These are phyloP conservation scores for Aegilops speltoides DNA, from an alignment of 176 grass and related monocot genomes.

Conservation along the genomic window DNA sequence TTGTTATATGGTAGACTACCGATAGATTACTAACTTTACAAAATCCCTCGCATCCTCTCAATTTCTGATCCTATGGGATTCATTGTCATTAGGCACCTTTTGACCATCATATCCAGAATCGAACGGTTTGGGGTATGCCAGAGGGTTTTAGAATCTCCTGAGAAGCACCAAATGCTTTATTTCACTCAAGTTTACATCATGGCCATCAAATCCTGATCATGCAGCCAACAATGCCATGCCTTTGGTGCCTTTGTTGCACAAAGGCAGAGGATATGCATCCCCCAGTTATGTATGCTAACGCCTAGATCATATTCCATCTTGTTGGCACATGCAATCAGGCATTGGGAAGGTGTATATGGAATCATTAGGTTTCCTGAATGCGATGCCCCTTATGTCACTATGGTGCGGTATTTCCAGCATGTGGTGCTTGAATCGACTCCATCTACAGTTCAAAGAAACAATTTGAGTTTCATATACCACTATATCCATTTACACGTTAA, in stretches of 20 bases:
- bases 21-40: conserved; percentile 39
- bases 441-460: conserved; percentile 43
- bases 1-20: conserved; percentile 35
- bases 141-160: too few relatives aligned
- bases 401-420: conserved; percentile 85
- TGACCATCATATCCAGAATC: not conserved
- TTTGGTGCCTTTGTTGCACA: too few relatives aligned
- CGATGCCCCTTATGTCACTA: conserved; percentile 63
- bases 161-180: too few relatives aligned
- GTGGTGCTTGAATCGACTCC: conserved; percentile 79
- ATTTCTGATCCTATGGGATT: not conserved
- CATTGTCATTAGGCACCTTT: not conserved
- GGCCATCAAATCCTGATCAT: too few relatives aligned
- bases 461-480: not conserved
- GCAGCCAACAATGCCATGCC: too few relatives aligned
- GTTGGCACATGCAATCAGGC: conserved; percentile 79
- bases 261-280: too few relatives aligned
- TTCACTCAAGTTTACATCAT: too few relatives aligned
- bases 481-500: not conserved
- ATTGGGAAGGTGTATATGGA: conserved; percentile 80
- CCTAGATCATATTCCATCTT: too few relatives aligned
- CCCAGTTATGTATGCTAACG: too few relatives aligned
- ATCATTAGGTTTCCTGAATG: conserved; percentile 67
- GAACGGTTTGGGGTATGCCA: not conserved
- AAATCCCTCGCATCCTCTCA: not conserved